phyloP scores from a whole-genome alignment of 345 rosid species.

The Noccaea bulbosa region DNA sequence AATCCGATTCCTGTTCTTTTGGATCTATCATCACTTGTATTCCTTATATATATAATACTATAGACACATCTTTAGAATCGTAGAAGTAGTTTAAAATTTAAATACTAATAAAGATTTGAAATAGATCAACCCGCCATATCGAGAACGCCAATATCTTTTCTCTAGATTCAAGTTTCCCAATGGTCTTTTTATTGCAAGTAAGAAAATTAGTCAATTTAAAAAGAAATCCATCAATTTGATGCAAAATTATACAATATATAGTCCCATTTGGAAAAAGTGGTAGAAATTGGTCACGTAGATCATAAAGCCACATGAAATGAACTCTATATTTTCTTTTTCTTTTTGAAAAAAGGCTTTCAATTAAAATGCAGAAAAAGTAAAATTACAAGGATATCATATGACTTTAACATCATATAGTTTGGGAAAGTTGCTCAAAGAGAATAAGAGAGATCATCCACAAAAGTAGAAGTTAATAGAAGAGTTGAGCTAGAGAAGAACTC shows the following conservation, averaged over 20 bases:
- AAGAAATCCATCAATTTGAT: not conserved
- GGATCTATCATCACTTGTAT: conserved; percentile 22
- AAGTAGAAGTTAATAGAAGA: too few relatives aligned
- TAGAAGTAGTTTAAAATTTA: not conserved
- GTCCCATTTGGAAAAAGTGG: not conserved
- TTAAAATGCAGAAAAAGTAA: too few relatives aligned
- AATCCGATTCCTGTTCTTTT: conserved; percentile 35
- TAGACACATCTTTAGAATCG: conserved; percentile 22
- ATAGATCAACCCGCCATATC: conserved; percentile 25
- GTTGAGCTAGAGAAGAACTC: too few relatives aligned
- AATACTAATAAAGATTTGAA: conserved; percentile 29
- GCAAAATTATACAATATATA: not conserved
- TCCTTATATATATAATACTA: not conserved
- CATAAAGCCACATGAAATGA: not conserved
- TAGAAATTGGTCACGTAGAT: conserved; percentile 1
- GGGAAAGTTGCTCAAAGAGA: too few relatives aligned
- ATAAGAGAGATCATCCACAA: too few relatives aligned
- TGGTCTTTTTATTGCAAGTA: conserved; percentile 9
- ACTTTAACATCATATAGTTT: too few relatives aligned
- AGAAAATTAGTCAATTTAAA: not conserved
- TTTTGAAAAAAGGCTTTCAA: too few relatives aligned
- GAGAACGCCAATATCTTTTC: conserved; percentile 28
- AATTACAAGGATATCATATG: too few relatives aligned
- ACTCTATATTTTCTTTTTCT: too few relatives aligned
- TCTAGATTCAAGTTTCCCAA: conserved; percentile 29